A percentile compares a stretch with the other conserved stretches of the same genome.
Conservation (phyloP, 176 grass and related monocot species). For the Tillandsia fasciculata region DNA sequence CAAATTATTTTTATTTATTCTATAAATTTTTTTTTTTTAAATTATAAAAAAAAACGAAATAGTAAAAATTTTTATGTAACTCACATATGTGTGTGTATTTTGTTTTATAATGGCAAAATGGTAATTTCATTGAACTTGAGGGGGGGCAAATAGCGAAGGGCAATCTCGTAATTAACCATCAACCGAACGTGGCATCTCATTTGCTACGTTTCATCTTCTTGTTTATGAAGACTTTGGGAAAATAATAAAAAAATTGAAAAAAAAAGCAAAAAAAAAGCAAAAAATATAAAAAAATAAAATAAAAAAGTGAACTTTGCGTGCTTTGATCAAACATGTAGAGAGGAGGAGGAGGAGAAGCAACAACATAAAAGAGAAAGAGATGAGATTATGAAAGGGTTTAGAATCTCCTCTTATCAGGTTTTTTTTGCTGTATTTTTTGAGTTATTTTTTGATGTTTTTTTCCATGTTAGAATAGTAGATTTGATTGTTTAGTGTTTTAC, state of each 20-base stretch:
- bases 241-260: not conserved
- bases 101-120: too few relatives aligned
- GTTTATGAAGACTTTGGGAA: not conserved
- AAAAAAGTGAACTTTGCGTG: constrained; percentile 2
- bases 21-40: too few relatives aligned
- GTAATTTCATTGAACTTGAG: too few relatives aligned
- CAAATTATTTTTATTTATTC: too few relatives aligned
- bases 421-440: not conserved
- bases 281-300: not conserved
- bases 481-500: not conserved
- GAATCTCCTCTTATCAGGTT: not conserved
- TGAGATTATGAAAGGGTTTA: not conserved
- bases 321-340: not conserved
- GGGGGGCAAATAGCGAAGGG: too few relatives aligned
- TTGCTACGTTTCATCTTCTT: too few relatives aligned
- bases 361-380: not conserved
- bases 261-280: too few relatives aligned
- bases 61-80: too few relatives aligned
- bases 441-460: not conserved
- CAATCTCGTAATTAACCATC: too few relatives aligned
- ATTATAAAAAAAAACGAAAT: too few relatives aligned
- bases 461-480: not conserved
- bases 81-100: too few relatives aligned
- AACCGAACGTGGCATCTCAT: too few relatives aligned
- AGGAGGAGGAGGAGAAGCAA: not conserved